These are phyloP conservation scores for Amorphotheca resinae DNA, from an alignment of 495 filamentous ascomycete species.

Conservation along the genomic window DNA sequence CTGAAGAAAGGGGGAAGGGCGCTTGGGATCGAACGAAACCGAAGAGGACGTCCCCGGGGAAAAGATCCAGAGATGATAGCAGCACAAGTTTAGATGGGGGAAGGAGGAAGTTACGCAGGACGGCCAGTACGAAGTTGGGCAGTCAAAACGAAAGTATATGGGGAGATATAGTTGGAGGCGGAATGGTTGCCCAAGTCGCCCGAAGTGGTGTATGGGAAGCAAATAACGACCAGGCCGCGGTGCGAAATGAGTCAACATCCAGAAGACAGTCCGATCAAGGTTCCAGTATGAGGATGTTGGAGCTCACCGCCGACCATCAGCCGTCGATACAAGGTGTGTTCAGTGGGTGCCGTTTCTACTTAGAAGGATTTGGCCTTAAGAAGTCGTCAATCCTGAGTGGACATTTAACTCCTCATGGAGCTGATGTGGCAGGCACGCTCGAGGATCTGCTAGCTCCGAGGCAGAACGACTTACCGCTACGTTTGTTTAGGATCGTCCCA, in stretches of 20 bases:
- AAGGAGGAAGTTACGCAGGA: slow-evolving; percentile 63
- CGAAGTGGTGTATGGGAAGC: slow-evolving; percentile 16
- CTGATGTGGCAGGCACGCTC: slow-evolving; percentile 28
- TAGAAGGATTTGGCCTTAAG: slow-evolving; percentile 45
- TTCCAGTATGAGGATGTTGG: background rate
- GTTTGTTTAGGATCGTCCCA: slow-evolving; percentile 37
- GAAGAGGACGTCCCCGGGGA: slow-evolving; percentile 25
- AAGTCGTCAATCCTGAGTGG: slow-evolving; percentile 32
- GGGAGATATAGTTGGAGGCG: slow-evolving; percentile 64
- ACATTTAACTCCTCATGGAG: slow-evolving; percentile 33
- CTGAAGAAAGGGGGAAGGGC: slow-evolving; percentile 57
- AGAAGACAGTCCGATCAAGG: background rate
- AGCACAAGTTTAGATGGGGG: slow-evolving; percentile 21
- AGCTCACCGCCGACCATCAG: background rate
- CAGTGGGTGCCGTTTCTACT: slow-evolving; percentile 43
- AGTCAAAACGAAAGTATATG: slow-evolving; percentile 74
- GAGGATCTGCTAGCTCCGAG: slow-evolving; percentile 28
- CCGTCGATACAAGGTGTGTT: slow-evolving; percentile 34
- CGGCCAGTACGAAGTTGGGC: slow-evolving; percentile 63
- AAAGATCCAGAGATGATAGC: slow-evolving; percentile 33
- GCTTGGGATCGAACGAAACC: slow-evolving; percentile 51
- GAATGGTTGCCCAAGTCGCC: slow-evolving; percentile 13
- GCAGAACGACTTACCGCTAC: slow-evolving; percentile 21
- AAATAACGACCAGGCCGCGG: slow-evolving; percentile 2
- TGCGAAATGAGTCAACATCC: background rate